These are phyloP conservation scores for Sporothrix phasma DNA, from an alignment of 2,329 filamentous ascomycete genomes.

Conservation along the genomic window DNA sequence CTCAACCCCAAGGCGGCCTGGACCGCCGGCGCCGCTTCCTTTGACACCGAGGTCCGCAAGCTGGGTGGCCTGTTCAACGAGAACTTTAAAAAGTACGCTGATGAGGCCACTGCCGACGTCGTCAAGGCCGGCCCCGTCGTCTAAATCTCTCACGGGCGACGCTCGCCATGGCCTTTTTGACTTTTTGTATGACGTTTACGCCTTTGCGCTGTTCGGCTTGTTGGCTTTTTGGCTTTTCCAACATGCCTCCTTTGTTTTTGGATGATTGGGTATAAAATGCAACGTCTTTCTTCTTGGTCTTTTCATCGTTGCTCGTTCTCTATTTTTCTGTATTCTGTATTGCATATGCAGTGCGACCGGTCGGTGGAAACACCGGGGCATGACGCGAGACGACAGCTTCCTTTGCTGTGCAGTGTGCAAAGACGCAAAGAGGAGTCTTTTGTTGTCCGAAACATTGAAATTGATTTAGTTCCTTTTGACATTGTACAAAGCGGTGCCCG, in stretches of 20 bases:
- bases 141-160: too few relatives aligned
- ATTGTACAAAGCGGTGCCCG: constrained; percentile 3
- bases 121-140: constrained; percentile 53
- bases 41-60: constrained; percentile 82
- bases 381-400: neutral
- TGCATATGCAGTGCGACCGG: neutral
- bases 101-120: constrained; percentile 71
- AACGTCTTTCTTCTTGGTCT: neutral
- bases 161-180: neutral
- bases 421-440: constrained; percentile 5
- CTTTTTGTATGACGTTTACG: constrained; percentile 10
- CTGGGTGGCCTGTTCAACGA: constrained; percentile 82
- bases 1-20: constrained; percentile 92
- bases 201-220: neutral
- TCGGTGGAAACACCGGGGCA: neutral
- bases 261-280: constrained; percentile 7
- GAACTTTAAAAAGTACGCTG: constrained; percentile 95
- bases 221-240: neutral
- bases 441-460: neutral
- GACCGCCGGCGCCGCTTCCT: constrained; percentile 72
- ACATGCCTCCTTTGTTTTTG: neutral
- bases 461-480: neutral
- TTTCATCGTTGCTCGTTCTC: neutral
- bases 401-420: constrained; percentile 9
- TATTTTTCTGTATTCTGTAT: neutral